A percentile compares a stretch with the other conserved stretches of the same genome.
These are phyloP conservation scores for Apiotrichum akiyoshidainum DNA, from an alignment of 1,284 basidiomycete species.

Conservation along the genomic window DNA sequence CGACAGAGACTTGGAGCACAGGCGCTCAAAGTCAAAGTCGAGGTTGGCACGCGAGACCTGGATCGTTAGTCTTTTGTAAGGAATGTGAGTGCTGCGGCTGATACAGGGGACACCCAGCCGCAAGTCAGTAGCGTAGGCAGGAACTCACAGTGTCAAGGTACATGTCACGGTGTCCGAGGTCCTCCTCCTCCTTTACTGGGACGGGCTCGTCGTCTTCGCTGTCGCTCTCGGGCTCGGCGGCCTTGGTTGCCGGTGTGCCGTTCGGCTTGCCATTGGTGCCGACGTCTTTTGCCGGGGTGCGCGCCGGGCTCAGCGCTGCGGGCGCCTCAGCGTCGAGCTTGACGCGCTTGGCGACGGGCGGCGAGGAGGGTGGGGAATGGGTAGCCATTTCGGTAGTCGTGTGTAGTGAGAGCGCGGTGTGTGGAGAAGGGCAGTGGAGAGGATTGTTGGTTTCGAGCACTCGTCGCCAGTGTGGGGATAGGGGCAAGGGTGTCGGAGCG, in stretches of 20 bases:
- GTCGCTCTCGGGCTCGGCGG: constrained; percentile 26
- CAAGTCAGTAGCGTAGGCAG: no score
- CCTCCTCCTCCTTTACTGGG: constrained; percentile 51
- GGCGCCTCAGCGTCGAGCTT: constrained; percentile 27
- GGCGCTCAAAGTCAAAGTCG: constrained; percentile 99
- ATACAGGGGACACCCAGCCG: no score
- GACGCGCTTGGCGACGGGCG: constrained; percentile 43
- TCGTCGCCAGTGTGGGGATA: no score
- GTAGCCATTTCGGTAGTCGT: not conserved
- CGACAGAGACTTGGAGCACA: constrained; percentile 91
- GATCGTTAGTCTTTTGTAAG: constrained; percentile 7
- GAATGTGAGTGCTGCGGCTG: no score
- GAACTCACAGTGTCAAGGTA: constrained; percentile 87
- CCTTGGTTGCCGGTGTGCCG: constrained; percentile 13
- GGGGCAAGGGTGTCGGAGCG: no score
- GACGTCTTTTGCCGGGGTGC: not conserved
- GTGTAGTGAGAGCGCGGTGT: not conserved
- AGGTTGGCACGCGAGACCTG: constrained; percentile 83
- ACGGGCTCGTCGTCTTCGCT: constrained; percentile 54
- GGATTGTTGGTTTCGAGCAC: not conserved
- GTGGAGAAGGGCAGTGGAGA: not conserved
- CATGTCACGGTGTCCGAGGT: constrained; percentile 69
- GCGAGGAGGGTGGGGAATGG: constrained; percentile 30
- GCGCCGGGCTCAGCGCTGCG: constrained; percentile 2
- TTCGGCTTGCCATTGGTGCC: constrained; percentile 5